phyloP scores from a whole-genome alignment of 441 rosid species.

The Pelargonium citronellum region DNA sequence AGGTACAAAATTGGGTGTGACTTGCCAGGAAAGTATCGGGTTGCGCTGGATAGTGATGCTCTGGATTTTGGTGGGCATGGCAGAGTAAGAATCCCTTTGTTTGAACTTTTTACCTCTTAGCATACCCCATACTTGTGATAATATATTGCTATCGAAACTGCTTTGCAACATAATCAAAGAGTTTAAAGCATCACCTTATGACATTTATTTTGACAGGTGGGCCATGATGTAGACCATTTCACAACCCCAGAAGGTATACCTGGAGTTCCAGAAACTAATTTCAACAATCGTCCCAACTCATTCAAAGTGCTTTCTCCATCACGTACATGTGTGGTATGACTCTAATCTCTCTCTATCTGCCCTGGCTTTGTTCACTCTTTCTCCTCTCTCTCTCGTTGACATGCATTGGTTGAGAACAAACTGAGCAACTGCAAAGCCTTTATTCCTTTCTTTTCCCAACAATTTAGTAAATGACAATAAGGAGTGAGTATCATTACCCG shows the following conservation, averaged over 20 bases:
- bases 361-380: background rate
- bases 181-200: background rate
- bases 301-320: slow-evolving; percentile 65
- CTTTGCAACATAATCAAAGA: background rate
- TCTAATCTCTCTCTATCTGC: slow-evolving; percentile 8
- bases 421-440: background rate
- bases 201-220: slow-evolving; percentile 42
- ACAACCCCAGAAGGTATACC: slow-evolving; percentile 73
- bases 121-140: too few relatives aligned
- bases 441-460: too few relatives aligned
- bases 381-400: background rate
- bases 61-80: slow-evolving; percentile 68
- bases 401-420: background rate
- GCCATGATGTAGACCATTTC: slow-evolving; percentile 65
- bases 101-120: slow-evolving; percentile 1
- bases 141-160: background rate
- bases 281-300: slow-evolving; percentile 78
- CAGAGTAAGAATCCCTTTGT: slow-evolving; percentile 45
- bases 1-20: slow-evolving; percentile 79
- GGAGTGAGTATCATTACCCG: background rate
- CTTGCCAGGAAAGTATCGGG: slow-evolving; percentile 74
- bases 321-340: slow-evolving; percentile 58
- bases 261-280: slow-evolving; percentile 74
- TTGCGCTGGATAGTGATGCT: slow-evolving; percentile 73
- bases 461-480: background rate